phyloP scores from a whole-genome alignment of 495 filamentous ascomycete genomes.

The Xylaria nigripes region DNA sequence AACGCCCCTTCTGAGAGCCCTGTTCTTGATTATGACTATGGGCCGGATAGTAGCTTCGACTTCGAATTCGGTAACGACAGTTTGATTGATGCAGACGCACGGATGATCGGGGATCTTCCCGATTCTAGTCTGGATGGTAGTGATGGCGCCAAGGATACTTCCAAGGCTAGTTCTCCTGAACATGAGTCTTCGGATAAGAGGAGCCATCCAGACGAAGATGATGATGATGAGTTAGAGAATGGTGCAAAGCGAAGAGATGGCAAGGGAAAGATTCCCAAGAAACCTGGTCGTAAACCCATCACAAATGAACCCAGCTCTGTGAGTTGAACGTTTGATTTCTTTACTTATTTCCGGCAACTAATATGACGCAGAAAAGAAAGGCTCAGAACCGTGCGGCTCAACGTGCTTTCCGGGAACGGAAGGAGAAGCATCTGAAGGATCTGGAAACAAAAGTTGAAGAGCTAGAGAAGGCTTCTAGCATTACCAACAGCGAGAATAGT shows the following conservation, averaged over 20 bases:
- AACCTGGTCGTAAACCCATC: constrained; percentile 91
- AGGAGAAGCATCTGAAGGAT: constrained; percentile 95
- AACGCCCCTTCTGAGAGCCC: constrained; percentile 62
- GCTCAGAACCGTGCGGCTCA: constrained; percentile 97
- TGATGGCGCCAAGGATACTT: constrained; percentile 16
- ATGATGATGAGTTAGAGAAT: constrained; percentile 53
- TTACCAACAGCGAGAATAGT: constrained; percentile 77
- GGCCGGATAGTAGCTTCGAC: constrained; percentile 44
- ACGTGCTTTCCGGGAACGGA: constrained; percentile 92
- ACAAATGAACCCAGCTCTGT: constrained; percentile 94
- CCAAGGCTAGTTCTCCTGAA: constrained; percentile 49
- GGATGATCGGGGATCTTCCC: constrained; percentile 73
- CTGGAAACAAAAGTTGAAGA: constrained; percentile 90
- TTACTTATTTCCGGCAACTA: constrained; percentile 27
- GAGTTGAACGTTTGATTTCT: constrained; percentile 34
- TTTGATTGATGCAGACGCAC: constrained; percentile 51
- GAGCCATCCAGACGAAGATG: constrained; percentile 60
- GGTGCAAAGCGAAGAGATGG: constrained; percentile 74
- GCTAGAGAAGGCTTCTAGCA: constrained; percentile 78
- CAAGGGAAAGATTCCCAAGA: constrained; percentile 73
- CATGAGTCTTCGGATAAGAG: constrained; percentile 75
- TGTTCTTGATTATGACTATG: constrained; percentile 70
- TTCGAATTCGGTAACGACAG: constrained; percentile 65
- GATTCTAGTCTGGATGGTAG: constrained; percentile 38
- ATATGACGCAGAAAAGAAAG: constrained; percentile 78